These are phyloP conservation scores for Geum urbanum DNA, from an alignment of 306 rosid species.

Conservation along the genomic window DNA sequence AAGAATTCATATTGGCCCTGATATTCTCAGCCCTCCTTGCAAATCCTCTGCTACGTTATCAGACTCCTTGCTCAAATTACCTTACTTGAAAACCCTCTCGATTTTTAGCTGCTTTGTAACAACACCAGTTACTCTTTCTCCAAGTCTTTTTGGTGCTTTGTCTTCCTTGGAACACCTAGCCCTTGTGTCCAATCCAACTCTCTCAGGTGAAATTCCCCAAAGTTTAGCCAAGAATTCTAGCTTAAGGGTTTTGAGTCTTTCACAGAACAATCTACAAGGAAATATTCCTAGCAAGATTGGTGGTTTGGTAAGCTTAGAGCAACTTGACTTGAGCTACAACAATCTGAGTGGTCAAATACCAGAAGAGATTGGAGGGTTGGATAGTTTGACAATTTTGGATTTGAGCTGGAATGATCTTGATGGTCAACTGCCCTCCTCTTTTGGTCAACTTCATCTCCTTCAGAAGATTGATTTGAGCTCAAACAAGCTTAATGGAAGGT, in stretches of 20 bases:
- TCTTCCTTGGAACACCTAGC: slow-evolving; percentile 65
- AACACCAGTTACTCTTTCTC: slow-evolving; percentile 43
- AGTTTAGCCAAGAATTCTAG: slow-evolving; percentile 34
- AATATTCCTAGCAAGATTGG: slow-evolving; percentile 49
- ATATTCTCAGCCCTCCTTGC: slow-evolving; percentile 60
- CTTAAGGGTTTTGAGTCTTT: slow-evolving; percentile 55
- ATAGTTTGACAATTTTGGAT: slow-evolving; percentile 65
- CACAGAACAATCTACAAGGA: slow-evolving; percentile 63
- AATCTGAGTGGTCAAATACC: slow-evolving; percentile 67
- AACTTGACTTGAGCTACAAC: slow-evolving; percentile 73
- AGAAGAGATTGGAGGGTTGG: slow-evolving; percentile 48
- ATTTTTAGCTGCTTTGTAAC: slow-evolving; percentile 63
- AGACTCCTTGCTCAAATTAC: slow-evolving; percentile 50
- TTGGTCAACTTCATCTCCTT: slow-evolving; percentile 49
- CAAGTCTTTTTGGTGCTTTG: slow-evolving; percentile 46
- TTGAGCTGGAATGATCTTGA: slow-evolving; percentile 58
- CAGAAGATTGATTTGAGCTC: slow-evolving; percentile 72
- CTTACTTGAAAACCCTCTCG: slow-evolving; percentile 63
- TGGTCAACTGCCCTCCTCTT: slow-evolving; percentile 47
- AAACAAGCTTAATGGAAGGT: slow-evolving; percentile 46
- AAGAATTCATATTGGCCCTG: slow-evolving; percentile 75
- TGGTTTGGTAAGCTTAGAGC: slow-evolving; percentile 44
- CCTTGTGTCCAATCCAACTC: slow-evolving; percentile 64
- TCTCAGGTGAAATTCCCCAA: slow-evolving; percentile 50
- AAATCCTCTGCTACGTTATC: slow-evolving; percentile 56